Percentiles rank a stretch among this genome's conserved stretches.
Evolutionary conservation across 805 yeast species (phyloP).

Genomic region (Kodamaea nitidulidarum): DNA sequence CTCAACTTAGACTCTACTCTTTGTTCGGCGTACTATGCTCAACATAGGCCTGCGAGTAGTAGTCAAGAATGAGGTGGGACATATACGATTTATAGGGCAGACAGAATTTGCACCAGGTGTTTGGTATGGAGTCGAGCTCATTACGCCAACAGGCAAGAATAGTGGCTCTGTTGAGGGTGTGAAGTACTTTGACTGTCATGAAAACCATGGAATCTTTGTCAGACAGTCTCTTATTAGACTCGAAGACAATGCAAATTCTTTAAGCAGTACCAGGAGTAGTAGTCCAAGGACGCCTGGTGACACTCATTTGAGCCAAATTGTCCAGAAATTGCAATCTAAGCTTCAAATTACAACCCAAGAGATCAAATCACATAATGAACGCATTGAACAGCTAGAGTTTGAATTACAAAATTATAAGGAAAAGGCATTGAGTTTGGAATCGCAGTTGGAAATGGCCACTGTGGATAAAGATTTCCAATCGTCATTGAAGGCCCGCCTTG

Average conservation of each 20-base stretch:
- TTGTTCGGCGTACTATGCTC: neutral
- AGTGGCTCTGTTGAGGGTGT: slow-evolving; percentile 46
- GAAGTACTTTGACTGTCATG: slow-evolving; percentile 38
- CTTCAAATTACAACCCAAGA: slow-evolving; percentile 31
- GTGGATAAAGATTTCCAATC: slow-evolving; percentile 45
- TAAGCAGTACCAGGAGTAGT: slow-evolving; percentile 3
- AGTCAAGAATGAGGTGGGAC: slow-evolving; percentile 41
- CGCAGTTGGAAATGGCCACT: slow-evolving; percentile 23
- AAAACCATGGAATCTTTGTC: slow-evolving; percentile 47
- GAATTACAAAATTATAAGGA: slow-evolving; percentile 9
- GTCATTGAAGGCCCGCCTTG: slow-evolving; percentile 29
- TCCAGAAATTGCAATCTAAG: slow-evolving; percentile 46
- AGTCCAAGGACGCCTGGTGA: neutral
- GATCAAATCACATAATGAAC: slow-evolving; percentile 17
- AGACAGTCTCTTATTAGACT: slow-evolving; percentile 28
- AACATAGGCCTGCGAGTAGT: slow-evolving; percentile 29
- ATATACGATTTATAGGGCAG: slow-evolving; percentile 47
- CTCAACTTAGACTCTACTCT: neutral
- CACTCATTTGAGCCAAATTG: slow-evolving; percentile 18
- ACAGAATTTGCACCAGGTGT: slow-evolving; percentile 57
- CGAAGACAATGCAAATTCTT: slow-evolving; percentile 1
- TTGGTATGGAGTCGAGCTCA: slow-evolving; percentile 51
- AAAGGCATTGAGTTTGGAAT: slow-evolving; percentile 15
- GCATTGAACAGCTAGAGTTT: slow-evolving; percentile 15
- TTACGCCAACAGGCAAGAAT: slow-evolving; percentile 41